A percentile compares a stretch with the other conserved stretches of the same genome.
phyloP scores from a whole-genome alignment of 2,329 filamentous ascomycete species.

The Eutypa lata region DNA sequence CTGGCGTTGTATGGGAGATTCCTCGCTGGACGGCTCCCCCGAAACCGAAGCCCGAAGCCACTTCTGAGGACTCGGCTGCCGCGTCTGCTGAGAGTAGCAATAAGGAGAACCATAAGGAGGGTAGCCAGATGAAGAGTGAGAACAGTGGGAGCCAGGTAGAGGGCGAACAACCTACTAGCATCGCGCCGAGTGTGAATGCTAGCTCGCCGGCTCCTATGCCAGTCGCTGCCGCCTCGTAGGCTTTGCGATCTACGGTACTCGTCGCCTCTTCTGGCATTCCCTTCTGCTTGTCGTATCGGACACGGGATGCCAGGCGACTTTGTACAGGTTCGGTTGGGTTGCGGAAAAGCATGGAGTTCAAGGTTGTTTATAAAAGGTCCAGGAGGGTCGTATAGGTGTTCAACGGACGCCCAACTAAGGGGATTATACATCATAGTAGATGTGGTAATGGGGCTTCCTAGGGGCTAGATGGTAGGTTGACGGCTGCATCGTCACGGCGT shows the following conservation, averaged over 20 bases:
- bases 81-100: constrained; percentile 51
- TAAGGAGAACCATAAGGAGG: constrained; percentile 66
- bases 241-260: not conserved
- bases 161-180: constrained; percentile 49
- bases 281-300: not conserved
- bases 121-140: constrained; percentile 45
- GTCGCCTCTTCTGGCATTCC: not conserved
- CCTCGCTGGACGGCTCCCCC: constrained; percentile 76
- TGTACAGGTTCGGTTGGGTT: constrained; percentile 1
- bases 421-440: not conserved
- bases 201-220: constrained; percentile 50
- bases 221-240: constrained; percentile 41
- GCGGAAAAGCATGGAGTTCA: constrained; percentile 29
- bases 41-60: constrained; percentile 47
- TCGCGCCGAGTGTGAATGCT: constrained; percentile 45
- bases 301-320: not conserved
- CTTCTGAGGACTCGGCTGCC: constrained; percentile 38
- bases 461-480: constrained; percentile 6
- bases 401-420: not conserved
- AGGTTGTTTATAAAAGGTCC: constrained; percentile 11
- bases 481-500: constrained; percentile 9
- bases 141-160: constrained; percentile 38
- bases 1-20: constrained; percentile 78
- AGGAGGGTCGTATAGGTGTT: constrained; percentile 5
- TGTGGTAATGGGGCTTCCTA: constrained; percentile 1